Percentiles rank a stretch among this genome's conserved stretches.
These are phyloP conservation scores for Strigomonas culicis DNA, from an alignment of 208 protist genomes.

Conservation along the genomic window DNA sequence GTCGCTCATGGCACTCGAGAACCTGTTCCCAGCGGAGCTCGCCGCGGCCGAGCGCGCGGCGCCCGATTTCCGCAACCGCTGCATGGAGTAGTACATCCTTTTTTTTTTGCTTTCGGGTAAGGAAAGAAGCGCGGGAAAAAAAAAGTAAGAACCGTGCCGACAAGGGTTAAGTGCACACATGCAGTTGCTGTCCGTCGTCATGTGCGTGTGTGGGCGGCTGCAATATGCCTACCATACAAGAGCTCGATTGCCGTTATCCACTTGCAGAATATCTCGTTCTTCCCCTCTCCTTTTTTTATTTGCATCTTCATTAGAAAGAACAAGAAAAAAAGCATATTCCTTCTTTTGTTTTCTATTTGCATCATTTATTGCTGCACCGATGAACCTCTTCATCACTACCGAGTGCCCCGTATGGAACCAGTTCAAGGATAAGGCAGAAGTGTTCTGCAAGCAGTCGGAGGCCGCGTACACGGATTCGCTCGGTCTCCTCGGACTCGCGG, in stretches of 20 bases:
- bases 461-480: too few relatives aligned
- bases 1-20: conserved; percentile 42
- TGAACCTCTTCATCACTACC: too few relatives aligned
- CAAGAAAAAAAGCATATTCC: background rate
- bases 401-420: too few relatives aligned
- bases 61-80: conserved; percentile 14
- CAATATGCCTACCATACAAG: too few relatives aligned
- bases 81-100: background rate
- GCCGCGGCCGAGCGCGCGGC: conserved; percentile 9
- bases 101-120: background rate
- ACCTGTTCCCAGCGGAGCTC: conserved; percentile 26
- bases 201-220: background rate
- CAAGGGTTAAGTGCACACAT: too few relatives aligned
- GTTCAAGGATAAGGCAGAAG: too few relatives aligned
- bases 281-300: background rate
- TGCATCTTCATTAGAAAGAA: background rate
- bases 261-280: background rate
- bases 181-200: background rate
- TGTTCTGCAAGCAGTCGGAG: too few relatives aligned
- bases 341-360: too few relatives aligned
- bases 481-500: too few relatives aligned
- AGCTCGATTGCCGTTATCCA: too few relatives aligned
- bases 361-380: too few relatives aligned
- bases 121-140: background rate
- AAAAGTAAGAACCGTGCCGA: background rate